phyloP scores from a whole-genome alignment of 805 yeast species.

The Jamesozyma piceae region DNA sequence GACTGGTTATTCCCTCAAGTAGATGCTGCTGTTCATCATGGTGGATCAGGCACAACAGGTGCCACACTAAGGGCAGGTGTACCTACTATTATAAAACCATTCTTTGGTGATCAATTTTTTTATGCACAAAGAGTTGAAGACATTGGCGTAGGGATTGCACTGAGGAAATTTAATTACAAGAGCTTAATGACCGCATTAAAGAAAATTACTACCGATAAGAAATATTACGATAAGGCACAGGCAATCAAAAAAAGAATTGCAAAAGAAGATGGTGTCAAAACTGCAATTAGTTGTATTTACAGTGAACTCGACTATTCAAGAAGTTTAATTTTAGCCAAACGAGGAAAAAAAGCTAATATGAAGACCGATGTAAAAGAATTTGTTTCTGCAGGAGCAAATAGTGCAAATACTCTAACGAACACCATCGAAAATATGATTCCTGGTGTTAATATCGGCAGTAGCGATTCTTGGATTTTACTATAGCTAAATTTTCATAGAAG shows the following conservation, averaged over 20 bases:
- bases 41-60: conserved; percentile 96
- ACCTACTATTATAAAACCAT: conserved; percentile 88
- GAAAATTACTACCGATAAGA: conserved; percentile 55
- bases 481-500: no score
- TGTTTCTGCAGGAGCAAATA: not conserved
- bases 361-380: not conserved
- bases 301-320: conserved; percentile 69
- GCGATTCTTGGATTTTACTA: conserved; percentile 1
- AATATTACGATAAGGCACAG: conserved; percentile 60
- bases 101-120: conserved; percentile 93
- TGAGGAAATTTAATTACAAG: conserved; percentile 57
- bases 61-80: conserved; percentile 78
- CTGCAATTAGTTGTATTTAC: conserved; percentile 73
- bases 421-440: not conserved
- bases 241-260: conserved; percentile 53
- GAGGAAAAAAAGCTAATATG: conserved; percentile 12
- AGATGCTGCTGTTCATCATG: conserved; percentile 95
- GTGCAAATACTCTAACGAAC: not conserved
- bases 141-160: conserved; percentile 69
- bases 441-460: not conserved
- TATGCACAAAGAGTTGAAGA: conserved; percentile 84
- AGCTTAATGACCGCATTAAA: conserved; percentile 59
- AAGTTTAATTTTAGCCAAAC: conserved; percentile 42
- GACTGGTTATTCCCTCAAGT: conserved; percentile 87
- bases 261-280: conserved; percentile 70